Conservation (phyloP, 2,329 filamentous ascomycete species). For the Cercospora brassicicola region DNA sequence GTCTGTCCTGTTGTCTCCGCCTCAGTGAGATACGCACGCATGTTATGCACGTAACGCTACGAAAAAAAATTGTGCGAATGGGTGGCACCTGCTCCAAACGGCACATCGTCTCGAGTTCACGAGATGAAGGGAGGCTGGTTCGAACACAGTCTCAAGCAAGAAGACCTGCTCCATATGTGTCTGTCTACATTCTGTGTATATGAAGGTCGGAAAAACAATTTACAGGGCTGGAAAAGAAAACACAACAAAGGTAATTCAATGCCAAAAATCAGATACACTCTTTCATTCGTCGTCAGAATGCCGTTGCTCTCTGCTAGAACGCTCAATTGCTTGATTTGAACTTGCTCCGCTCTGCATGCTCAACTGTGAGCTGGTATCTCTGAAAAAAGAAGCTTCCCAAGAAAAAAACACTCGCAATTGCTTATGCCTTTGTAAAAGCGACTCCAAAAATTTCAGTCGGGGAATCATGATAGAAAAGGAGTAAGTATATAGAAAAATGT, state of each 20-base stretch:
- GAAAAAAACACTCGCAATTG: background rate
- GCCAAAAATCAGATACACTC: background rate
- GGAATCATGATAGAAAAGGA: background rate
- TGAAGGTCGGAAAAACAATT: background rate
- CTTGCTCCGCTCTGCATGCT: background rate
- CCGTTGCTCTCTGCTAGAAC: slow-evolving; percentile 19
- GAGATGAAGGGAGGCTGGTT: background rate
- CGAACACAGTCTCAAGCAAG: background rate
- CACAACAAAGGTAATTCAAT: background rate
- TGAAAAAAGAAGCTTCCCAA: background rate
- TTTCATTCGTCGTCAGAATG: slow-evolving; percentile 6
- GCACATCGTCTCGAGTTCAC: no score
- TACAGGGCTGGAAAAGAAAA: background rate
- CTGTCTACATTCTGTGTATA: background rate
- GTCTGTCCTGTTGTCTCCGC: background rate
- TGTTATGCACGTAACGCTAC: background rate
- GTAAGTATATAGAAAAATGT: background rate
- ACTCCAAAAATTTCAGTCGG: background rate
- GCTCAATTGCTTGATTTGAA: slow-evolving; percentile 12
- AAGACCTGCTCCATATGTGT: background rate
- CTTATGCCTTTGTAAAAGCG: background rate
- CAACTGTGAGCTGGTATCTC: slow-evolving; percentile 11
- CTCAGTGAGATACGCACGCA: background rate
- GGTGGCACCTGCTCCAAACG: background rate
- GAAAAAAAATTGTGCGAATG: background rate